Percentiles rank a stretch among this genome's conserved stretches.
Evolutionary conservation across 345 rosid species (phyloP).

Genomic region (Eucalyptus lansdowneana): DNA sequence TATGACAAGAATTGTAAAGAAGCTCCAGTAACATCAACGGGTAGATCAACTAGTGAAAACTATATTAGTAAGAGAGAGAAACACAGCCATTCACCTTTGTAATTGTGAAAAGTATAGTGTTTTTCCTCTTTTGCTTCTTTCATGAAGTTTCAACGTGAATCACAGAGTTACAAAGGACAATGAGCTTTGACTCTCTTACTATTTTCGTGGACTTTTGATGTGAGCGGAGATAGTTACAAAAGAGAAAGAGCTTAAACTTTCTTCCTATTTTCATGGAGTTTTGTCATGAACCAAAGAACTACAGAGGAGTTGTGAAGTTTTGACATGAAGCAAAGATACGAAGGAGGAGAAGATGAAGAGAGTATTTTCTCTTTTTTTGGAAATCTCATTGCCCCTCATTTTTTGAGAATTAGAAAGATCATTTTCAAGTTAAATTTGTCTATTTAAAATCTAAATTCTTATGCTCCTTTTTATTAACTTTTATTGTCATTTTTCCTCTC

Average conservation of each 20-base stretch:
- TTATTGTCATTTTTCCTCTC: too few species aligned
- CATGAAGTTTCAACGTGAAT: not conserved
- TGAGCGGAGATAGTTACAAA: not conserved
- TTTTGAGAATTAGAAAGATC: not conserved
- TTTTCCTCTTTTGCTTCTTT: too few species aligned
- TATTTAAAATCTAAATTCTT: not conserved
- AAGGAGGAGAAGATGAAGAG: not conserved
- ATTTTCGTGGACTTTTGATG: not conserved
- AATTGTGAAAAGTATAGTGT: too few species aligned
- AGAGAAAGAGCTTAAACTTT: not conserved
- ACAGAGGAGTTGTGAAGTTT: not conserved
- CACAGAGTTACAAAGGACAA: not conserved
- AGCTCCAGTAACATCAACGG: not conserved
- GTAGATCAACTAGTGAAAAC: not conserved
- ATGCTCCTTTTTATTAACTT: not conserved
- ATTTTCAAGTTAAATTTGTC: not conserved
- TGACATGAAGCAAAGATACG: too few species aligned
- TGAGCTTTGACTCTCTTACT: not conserved
- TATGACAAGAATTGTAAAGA: not conserved
- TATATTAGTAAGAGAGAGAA: not conserved
- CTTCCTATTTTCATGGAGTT: not conserved
- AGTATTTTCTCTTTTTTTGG: not conserved
- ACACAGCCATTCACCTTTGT: not conserved
- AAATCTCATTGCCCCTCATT: not conserved
- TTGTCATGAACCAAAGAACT: not conserved